These are phyloP conservation scores for Tephrocybe sp. DNA, from an alignment of 768 basidiomycete species.

Conservation along the genomic window DNA sequence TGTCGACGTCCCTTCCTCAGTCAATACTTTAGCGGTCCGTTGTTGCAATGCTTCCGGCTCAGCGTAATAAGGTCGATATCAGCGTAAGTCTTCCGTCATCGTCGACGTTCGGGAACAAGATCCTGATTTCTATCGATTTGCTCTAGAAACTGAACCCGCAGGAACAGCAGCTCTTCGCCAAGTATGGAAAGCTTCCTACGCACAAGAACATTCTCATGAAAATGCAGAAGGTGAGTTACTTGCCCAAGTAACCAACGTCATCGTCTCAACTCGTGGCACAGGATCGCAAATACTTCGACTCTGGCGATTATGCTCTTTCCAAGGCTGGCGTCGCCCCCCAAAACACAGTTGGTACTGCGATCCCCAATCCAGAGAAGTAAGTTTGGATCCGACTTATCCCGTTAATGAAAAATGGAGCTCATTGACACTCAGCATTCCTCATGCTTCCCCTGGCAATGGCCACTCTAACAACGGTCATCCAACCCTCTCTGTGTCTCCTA, in stretches of 20 bases:
- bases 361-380: slow-evolving; percentile 97
- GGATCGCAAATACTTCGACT: slow-evolving; percentile 99
- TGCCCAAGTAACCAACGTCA: slow-evolving; percentile 10
- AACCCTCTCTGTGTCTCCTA: slow-evolving; percentile 71
- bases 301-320: slow-evolving; percentile 96
- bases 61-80: slow-evolving; percentile 92
- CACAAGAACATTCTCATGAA: slow-evolving; percentile 92
- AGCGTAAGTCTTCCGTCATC: slow-evolving; percentile 54
- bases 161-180: slow-evolving; percentile 91
- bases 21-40: slow-evolving; percentile 21
- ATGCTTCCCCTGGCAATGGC: slow-evolving; percentile 62
- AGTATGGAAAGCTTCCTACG: slow-evolving; percentile 92
- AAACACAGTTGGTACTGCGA: slow-evolving; percentile 89
- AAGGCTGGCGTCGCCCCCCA: slow-evolving; percentile 93
- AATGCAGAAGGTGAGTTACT: slow-evolving; percentile 82
- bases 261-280: slow-evolving; percentile 28
- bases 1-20: slow-evolving; percentile 10
- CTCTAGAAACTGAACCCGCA: slow-evolving; percentile 76
- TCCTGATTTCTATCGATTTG: slow-evolving; percentile 22
- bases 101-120: slow-evolving; percentile 2
- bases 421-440: slow-evolving; percentile 69
- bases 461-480: slow-evolving; percentile 48
- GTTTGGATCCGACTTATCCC: slow-evolving; percentile 24
- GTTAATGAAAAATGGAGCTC: slow-evolving; percentile 15
- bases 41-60: slow-evolving; percentile 64